phyloP scores from a whole-genome alignment of 768 basidiomycete species.

The Cystofilobasidium capitatum region DNA sequence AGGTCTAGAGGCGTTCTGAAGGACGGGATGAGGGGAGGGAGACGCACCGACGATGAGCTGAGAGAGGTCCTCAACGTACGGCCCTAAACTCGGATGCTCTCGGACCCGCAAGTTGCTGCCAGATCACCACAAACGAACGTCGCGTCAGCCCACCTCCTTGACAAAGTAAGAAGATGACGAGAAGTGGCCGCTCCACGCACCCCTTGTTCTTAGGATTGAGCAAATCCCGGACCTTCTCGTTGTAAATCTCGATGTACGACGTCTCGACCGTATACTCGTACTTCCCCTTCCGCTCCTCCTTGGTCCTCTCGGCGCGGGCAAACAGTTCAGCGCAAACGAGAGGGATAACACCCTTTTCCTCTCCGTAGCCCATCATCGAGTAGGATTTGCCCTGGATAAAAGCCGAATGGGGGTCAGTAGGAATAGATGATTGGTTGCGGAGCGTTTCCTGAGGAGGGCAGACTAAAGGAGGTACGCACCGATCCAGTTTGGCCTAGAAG shows the following conservation, averaged over 20 bases:
- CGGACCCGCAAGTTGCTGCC: conserved; percentile 75
- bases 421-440: background rate
- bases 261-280: conserved; percentile 80
- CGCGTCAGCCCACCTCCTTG: too few relatives aligned
- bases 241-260: conserved; percentile 92
- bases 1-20: too few relatives aligned
- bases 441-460: background rate
- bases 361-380: conserved; percentile 55
- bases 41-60: conserved; percentile 63
- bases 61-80: conserved; percentile 97
- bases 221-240: conserved; percentile 93
- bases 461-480: too few relatives aligned
- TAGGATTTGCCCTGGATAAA: conserved; percentile 38
- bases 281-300: conserved; percentile 53
- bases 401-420: background rate
- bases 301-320: conserved; percentile 61
- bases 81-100: conserved; percentile 76
- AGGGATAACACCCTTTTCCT: conserved; percentile 95
- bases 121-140: too few relatives aligned
- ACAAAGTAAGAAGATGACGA: background rate
- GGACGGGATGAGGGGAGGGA: too few relatives aligned
- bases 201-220: conserved; percentile 95
- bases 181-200: background rate
- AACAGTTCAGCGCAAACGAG: conserved; percentile 91
- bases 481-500: conserved; percentile 38